Conservation (phyloP, 169 alveolate genomes). For the Cryptosporidium baileyi region DNA sequence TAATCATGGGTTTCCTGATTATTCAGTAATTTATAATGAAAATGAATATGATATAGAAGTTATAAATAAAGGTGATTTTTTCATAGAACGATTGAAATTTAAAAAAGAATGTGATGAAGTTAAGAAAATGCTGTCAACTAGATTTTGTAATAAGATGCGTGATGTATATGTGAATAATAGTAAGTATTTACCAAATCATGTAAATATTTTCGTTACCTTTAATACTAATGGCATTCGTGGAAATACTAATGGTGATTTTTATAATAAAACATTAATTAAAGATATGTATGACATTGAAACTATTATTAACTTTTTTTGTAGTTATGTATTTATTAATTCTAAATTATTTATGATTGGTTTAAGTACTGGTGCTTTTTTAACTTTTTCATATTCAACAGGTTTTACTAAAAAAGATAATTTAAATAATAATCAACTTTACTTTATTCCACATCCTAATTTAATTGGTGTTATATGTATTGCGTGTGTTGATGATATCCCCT, state of each 20-base stretch:
- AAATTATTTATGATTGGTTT: constrained; percentile 50
- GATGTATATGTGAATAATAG: background rate
- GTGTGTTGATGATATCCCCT: constrained; percentile 59
- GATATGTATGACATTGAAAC: constrained; percentile 62
- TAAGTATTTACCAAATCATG: background rate
- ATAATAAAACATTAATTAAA: constrained; percentile 24
- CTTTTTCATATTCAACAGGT: constrained; percentile 45
- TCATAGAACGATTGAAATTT: background rate
- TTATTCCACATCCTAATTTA: constrained; percentile 22
- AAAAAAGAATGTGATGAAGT: background rate
- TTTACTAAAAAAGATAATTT: background rate
- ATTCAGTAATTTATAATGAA: background rate
- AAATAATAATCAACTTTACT: background rate
- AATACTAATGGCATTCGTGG: constrained; percentile 49
- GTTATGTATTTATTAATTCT: constrained; percentile 14
- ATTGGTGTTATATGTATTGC: constrained; percentile 42
- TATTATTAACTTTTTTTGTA: background rate
- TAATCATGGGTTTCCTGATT: constrained; percentile 69
- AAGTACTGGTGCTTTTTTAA: constrained; percentile 66
- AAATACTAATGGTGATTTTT: constrained; percentile 10
- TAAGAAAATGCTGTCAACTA: background rate
- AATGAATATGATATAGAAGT: background rate
- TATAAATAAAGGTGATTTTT: too few relatives aligned
- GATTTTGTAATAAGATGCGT: constrained; percentile 39
- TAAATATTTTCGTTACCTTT: constrained; percentile 15